phyloP scores from a whole-genome alignment of 129 eudicot species.

The Artemisia annua region DNA sequence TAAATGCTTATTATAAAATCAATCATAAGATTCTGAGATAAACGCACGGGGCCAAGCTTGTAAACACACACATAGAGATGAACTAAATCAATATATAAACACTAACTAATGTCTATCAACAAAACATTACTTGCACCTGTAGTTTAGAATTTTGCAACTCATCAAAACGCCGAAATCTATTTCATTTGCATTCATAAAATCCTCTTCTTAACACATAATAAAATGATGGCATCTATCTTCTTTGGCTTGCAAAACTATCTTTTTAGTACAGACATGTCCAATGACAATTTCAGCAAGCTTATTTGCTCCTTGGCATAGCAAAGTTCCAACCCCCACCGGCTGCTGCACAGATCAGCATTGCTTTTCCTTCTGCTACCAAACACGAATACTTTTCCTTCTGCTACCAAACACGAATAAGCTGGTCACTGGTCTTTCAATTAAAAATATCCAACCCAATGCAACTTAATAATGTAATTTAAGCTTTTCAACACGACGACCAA shows the following conservation, averaged over 20 bases:
- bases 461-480: too few relatives aligned
- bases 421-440: too few relatives aligned
- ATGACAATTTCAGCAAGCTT: constrained; percentile 69
- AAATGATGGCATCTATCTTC: constrained; percentile 77
- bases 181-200: constrained; percentile 66
- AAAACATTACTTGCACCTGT: too few relatives aligned
- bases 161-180: constrained; percentile 16
- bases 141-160: too few relatives aligned
- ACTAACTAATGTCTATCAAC: too few relatives aligned
- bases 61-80: too few relatives aligned
- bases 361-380: constrained; percentile 63
- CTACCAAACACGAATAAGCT: neutral
- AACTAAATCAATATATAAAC: too few relatives aligned
- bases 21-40: too few relatives aligned
- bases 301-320: constrained; percentile 82
- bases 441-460: too few relatives aligned
- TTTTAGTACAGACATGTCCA: constrained; percentile 70
- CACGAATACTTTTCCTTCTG: constrained; percentile 65
- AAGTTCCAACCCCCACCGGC: constrained; percentile 82
- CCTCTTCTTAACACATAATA: constrained; percentile 60
- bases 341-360: constrained; percentile 73
- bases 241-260: constrained; percentile 82
- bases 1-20: too few relatives aligned
- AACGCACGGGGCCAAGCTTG: too few relatives aligned
- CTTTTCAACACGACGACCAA: too few relatives aligned